These are phyloP conservation scores for Xylaria sp. DNA, from an alignment of 2,329 filamentous ascomycete genomes.

Conservation along the genomic window DNA sequence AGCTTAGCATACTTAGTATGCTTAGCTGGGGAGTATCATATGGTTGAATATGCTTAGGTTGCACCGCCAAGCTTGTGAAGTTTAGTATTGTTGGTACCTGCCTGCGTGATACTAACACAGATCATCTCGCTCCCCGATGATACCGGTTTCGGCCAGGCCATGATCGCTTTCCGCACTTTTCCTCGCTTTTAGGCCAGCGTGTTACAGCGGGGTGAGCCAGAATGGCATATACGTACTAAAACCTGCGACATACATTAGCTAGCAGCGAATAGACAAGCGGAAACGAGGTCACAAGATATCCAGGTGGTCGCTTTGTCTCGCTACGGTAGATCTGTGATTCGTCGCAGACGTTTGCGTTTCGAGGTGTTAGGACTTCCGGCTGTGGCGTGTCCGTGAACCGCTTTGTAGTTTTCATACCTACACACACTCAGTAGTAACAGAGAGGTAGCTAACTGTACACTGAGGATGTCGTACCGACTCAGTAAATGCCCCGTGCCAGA, in stretches of 20 bases:
- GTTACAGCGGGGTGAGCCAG: neutral
- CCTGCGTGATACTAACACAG: neutral
- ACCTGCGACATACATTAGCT: neutral
- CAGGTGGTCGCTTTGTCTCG: neutral
- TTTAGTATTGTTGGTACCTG: neutral
- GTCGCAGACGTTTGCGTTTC: constrained; percentile 1
- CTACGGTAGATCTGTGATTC: constrained; percentile 18
- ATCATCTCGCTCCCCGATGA: constrained; percentile 11
- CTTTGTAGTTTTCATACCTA: no score
- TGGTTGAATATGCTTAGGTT: neutral
- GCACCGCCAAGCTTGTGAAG: neutral
- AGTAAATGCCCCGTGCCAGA: neutral
- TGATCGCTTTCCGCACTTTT: neutral
- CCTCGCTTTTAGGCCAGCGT: neutral
- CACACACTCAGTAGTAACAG: no score
- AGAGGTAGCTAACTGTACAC: no score
- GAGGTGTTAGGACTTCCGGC: constrained; percentile 1
- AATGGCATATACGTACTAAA: neutral
- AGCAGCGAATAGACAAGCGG: neutral
- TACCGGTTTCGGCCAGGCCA: constrained; percentile 17
- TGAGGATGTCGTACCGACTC: neutral
- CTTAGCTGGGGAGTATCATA: neutral
- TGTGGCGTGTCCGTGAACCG: neutral
- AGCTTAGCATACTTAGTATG: neutral
- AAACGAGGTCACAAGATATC: neutral